Percentiles rank a stretch among this genome's conserved stretches.
phyloP scores from a whole-genome alignment of 371 early-diverging fungal genomes.

The Saksenaea oblongispora region DNA sequence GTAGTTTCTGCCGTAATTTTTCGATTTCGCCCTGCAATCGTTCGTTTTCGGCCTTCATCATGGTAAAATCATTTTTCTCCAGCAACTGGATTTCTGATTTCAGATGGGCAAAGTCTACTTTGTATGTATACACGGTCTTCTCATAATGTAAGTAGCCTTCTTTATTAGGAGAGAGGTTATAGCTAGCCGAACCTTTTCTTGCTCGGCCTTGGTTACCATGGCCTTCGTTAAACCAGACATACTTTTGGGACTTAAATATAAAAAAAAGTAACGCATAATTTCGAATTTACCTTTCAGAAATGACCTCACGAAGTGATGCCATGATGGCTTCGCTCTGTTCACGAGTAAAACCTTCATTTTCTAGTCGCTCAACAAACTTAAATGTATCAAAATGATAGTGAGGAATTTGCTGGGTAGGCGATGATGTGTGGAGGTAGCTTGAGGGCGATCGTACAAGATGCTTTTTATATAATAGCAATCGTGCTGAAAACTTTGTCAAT shows the following conservation, averaged over 20 bases:
- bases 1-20: slow-evolving; percentile 73
- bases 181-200: slow-evolving; percentile 67
- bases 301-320: slow-evolving; percentile 69
- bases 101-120: slow-evolving; percentile 89
- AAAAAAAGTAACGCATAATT: neutral
- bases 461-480: neutral
- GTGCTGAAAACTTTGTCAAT: neutral
- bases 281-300: slow-evolving; percentile 66
- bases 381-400: slow-evolving; percentile 75
- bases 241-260: slow-evolving; percentile 22
- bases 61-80: slow-evolving; percentile 88
- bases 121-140: slow-evolving; percentile 83
- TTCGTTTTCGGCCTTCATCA: slow-evolving; percentile 84
- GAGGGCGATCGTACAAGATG: neutral
- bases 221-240: slow-evolving; percentile 61
- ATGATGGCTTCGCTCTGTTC: slow-evolving; percentile 85
- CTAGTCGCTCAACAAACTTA: slow-evolving; percentile 74
- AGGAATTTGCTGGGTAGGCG: slow-evolving; percentile 4
- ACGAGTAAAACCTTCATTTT: slow-evolving; percentile 71
- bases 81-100: slow-evolving; percentile 86
- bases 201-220: slow-evolving; percentile 80
- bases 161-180: neutral
- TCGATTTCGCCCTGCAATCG: slow-evolving; percentile 78
- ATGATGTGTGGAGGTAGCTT: neutral
- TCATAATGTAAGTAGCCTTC: slow-evolving; percentile 1